Evolutionary conservation across 169 alveolate species (phyloP), one percentile per base, ranked within the genome.

Genomic region (Cryptosporidium sp.): DNA sequence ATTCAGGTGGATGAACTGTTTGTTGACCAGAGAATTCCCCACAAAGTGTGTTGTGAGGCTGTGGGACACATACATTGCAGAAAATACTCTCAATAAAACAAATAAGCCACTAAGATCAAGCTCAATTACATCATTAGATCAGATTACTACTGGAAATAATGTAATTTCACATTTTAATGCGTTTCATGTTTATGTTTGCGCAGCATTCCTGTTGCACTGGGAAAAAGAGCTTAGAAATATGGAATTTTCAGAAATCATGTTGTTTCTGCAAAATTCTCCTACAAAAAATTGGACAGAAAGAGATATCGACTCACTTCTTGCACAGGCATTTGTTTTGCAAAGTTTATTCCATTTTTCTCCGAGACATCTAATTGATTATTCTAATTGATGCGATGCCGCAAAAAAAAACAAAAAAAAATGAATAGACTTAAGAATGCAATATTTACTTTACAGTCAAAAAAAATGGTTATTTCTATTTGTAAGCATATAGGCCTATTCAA

Each of bases 51-150:
- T 80, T 62, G 89, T 96, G 10, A 89, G 98, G 37, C 95, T 96
- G 18, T 96, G 97, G 96, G 98, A 96, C 58, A 96, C 98, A 6
- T 95, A 94, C 87, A 95, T 95, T 42, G 96, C 98, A 52, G 98
- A 95, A 58, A 86, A 60, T 39, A 80, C 89, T 62, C 52, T 80
- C 10, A 80, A 62, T 14, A 80, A 80, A 80, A 80, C 75, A 42
- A 80, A 62, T 80, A 60, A 62, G 39, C 60, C 23, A 37, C 16
- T 39, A 23, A 80, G 89, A 33, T 58, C 89, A 35, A 45, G 89
- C 39, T 80, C 89, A 21, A 35, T 80, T 14, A 62, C 89, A 29
- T 61, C 89, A 35, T 35, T 73, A n/a, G 91, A 85, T 39, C 61
- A 51, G 16, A 69, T 69, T 14, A 60, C 92, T 18, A 84, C 45